Percentiles rank a stretch among this genome's conserved stretches.
Conservation (phyloP, 2,329 filamentous ascomycete genomes). For the Calycina herbarum region DNA sequence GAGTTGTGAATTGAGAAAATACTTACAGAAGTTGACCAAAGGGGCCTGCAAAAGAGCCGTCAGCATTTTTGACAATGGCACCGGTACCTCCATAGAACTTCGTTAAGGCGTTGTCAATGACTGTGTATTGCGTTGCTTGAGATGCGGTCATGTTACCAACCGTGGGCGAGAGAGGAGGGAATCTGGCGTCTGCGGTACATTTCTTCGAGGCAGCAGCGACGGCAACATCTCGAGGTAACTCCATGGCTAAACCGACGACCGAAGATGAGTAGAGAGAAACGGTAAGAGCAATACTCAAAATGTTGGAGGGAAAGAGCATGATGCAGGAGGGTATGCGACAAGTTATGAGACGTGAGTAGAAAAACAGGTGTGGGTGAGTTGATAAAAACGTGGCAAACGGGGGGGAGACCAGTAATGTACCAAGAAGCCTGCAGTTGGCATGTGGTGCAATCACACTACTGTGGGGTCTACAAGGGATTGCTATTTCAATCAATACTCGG, state of each 20-base stretch:
- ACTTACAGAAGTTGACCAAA: slow-evolving; percentile 10
- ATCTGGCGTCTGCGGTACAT: not conserved
- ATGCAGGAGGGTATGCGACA: not conserved
- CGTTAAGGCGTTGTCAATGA: not conserved
- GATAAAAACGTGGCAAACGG: slow-evolving; percentile 8
- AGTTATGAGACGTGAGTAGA: not conserved
- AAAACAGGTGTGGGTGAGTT: not conserved
- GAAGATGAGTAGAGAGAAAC: not conserved
- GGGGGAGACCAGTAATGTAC: not conserved
- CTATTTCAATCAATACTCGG: not conserved
- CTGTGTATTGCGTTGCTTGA: not conserved
- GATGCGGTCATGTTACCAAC: not conserved
- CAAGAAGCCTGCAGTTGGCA: not conserved
- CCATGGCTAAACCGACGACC: not conserved
- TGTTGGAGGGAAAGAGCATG: slow-evolving; percentile 4
- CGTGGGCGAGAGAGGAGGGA: slow-evolving; percentile 4
- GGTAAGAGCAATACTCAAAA: slow-evolving; percentile 3
- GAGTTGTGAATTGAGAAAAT: not conserved
- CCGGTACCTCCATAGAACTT: not conserved
- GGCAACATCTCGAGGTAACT: not conserved
- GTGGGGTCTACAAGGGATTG: not conserved
- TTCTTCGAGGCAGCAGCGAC: not conserved
- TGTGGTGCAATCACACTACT: not conserved
- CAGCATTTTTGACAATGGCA: slow-evolving; percentile 3
- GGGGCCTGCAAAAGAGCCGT: slow-evolving; percentile 6